Evolutionary conservation across 148 eudicot species (phyloP).

Genomic region (Drosera capensis): DNA sequence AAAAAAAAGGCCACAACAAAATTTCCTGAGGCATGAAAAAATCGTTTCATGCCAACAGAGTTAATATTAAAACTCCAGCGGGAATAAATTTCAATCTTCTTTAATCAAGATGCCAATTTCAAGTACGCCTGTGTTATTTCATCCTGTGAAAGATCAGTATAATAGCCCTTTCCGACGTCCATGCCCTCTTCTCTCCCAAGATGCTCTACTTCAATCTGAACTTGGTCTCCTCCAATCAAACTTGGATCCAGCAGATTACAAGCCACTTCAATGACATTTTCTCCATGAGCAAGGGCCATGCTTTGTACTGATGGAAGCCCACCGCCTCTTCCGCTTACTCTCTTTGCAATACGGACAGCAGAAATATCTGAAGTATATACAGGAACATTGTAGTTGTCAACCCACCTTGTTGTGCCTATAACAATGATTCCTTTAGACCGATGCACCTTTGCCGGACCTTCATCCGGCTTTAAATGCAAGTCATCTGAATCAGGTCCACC

Average conservation of each 20-base stretch:
- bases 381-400: constrained; percentile 84
- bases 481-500: constrained; percentile 38
- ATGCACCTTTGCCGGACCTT: constrained; percentile 42
- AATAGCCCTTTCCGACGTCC: constrained; percentile 55
- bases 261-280: constrained; percentile 62
- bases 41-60: too few species aligned
- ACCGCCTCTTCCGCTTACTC: constrained; percentile 62
- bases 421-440: constrained; percentile 42
- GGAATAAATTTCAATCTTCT: neutral
- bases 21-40: too few species aligned
- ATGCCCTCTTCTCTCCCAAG: constrained; percentile 48
- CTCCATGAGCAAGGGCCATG: constrained; percentile 79
- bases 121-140: constrained; percentile 32
- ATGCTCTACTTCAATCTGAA: constrained; percentile 55
- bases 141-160: constrained; percentile 50
- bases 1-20: too few species aligned
- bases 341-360: constrained; percentile 49
- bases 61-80: too few species aligned
- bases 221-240: constrained; percentile 33
- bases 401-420: constrained; percentile 77
- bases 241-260: constrained; percentile 64
- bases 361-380: constrained; percentile 46
- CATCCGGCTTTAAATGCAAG: constrained; percentile 43
- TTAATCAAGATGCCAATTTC: constrained; percentile 13
- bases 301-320: constrained; percentile 72